These are phyloP conservation scores for Wolfiporia cocos DNA, from an alignment of 1,284 basidiomycete genomes.

Conservation along the genomic window DNA sequence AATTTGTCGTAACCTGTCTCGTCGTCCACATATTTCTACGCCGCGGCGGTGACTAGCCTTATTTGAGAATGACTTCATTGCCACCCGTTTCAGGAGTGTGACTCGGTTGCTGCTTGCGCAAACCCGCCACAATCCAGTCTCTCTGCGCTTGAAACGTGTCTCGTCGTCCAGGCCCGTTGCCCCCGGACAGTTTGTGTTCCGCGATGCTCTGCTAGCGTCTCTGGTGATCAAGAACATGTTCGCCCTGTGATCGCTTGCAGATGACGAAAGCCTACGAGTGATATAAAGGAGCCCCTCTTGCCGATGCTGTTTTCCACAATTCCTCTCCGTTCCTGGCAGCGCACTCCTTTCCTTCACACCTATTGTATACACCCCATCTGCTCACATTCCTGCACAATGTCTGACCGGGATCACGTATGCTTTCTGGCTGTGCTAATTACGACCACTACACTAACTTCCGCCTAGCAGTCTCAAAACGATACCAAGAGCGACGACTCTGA, in stretches of 20 bases:
- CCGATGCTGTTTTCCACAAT: too few relatives aligned
- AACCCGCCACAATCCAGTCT: not conserved
- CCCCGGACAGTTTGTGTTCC: not conserved
- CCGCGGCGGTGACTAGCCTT: too few relatives aligned
- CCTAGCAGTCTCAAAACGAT: conserved; percentile 5
- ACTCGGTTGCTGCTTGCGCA: not conserved
- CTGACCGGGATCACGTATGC: conserved; percentile 5
- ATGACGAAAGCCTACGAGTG: conserved; percentile 3
- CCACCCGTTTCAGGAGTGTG: not conserved
- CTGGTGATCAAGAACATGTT: not conserved
- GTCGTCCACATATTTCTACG: not conserved
- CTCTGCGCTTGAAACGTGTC: not conserved
- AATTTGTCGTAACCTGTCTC: not conserved
- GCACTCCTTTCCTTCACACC: too few relatives aligned
- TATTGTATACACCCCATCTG: too few relatives aligned
- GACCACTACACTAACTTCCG: too few relatives aligned
- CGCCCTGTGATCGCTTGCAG: not conserved
- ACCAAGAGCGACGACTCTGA: conserved; percentile 22
- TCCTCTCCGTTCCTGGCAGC: too few relatives aligned
- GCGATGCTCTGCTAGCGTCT: not conserved
- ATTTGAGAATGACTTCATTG: not conserved
- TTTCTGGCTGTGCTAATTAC: not conserved
- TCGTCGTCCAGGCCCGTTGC: not conserved
- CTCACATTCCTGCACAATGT: too few relatives aligned
- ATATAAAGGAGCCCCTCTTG: too few relatives aligned